These are phyloP conservation scores for Microcera coccophila DNA, from an alignment of 2,329 filamentous ascomycete genomes.

Conservation along the genomic window DNA sequence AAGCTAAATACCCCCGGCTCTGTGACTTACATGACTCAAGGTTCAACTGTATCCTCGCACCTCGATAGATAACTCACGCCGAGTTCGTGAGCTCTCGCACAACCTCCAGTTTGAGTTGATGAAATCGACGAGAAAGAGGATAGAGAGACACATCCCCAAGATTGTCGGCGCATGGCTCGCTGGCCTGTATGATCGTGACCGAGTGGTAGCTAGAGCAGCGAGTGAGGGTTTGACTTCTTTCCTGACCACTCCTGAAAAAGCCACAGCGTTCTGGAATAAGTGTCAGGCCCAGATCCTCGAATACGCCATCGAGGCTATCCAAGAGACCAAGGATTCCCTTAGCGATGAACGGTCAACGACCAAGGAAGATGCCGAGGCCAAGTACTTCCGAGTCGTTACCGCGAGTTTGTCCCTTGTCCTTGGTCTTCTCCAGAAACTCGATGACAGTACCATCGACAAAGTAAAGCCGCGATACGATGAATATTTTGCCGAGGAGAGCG, in stretches of 20 bases:
- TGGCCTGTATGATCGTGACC: conserved; percentile 82
- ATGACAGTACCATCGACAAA: conserved; percentile 53
- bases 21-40: conserved; percentile 40
- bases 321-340: conserved; percentile 75
- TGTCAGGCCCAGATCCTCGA: conserved; percentile 79
- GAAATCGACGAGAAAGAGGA: conserved; percentile 69
- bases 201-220: conserved; percentile 70
- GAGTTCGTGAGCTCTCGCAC: conserved; percentile 85
- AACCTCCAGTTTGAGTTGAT: conserved; percentile 62
- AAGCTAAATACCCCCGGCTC: conserved; percentile 1
- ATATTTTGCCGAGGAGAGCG: conserved; percentile 61
- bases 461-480: conserved; percentile 59
- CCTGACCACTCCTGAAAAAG: conserved; percentile 76
- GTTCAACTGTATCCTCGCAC: conserved; percentile 80
- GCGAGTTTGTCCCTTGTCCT: conserved; percentile 54
- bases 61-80: conserved; percentile 83
- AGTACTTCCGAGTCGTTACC: conserved; percentile 72
- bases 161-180: conserved; percentile 88
- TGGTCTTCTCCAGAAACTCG: conserved; percentile 49
- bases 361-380: conserved; percentile 77
- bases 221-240: conserved; percentile 71
- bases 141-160: conserved; percentile 73
- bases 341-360: conserved; percentile 87
- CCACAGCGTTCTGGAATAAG: conserved; percentile 69
- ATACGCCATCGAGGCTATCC: conserved; percentile 74